Base-by-base conservation (phyloP, 1,284 basidiomycete genomes). In the Athelia psychrophila region DNA sequence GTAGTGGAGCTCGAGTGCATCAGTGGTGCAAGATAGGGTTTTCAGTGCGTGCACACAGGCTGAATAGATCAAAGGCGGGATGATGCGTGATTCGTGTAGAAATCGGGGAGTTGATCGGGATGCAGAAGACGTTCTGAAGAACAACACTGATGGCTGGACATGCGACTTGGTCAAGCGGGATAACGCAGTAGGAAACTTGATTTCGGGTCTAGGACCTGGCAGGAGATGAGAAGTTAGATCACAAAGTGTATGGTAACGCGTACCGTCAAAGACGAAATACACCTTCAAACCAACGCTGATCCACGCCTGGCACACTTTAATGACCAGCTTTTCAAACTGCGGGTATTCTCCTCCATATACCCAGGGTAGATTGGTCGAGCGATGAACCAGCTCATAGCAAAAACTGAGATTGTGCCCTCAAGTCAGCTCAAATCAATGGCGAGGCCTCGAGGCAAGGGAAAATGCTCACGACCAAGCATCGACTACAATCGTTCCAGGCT, bases 211-310 rank as follows among this genome's bases (percentile, higher is more conserved):
- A 16, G 91, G 78, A 47, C 91, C 90, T 94, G 54, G 1, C 38
- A 20, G 36, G 20, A 30, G 32, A 30, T 36, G 36, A 51, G 46
- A 22, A 60, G 60, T 59, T 47, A 69, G 61, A 60, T 71, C 58
- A 66, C 57, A 50, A 60, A 54, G 36, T 44, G 35, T 42, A 35
- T 16, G 48, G 15, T 57, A 20, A 71, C 83, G 55, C 38, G 38
- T 58, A 94, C 95, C 95, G 66, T 98, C 95, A 64, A 97, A 97
- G 6, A 97, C 93, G 62, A 98, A 93, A 52, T 86, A 80, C 1
- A 94, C 77, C 53, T 79, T 76, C 44, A 96, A 69, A 5, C 91
- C 91, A 3, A 93, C 76, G 20, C 70, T 68, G 27, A 88, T 73
- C 92, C 91, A 95, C 1, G 84, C 82, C 51, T 75, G 66, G 9